phyloP scores from a whole-genome alignment of 2,329 filamentous ascomycete genomes.

The Beauveria brongniartii region DNA sequence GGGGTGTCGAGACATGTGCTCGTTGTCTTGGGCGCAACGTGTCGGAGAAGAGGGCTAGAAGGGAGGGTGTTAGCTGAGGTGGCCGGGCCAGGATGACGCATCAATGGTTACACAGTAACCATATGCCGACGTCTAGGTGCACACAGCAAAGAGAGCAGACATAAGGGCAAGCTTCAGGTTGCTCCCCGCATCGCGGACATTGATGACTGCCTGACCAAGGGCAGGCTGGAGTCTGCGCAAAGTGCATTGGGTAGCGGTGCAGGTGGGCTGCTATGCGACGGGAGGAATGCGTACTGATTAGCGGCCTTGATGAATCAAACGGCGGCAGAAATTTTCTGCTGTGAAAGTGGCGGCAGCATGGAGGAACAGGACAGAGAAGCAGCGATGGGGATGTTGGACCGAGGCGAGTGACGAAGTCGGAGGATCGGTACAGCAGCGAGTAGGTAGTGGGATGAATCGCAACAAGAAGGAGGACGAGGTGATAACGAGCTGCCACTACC shows the following conservation, averaged over 20 bases:
- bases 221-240: neutral
- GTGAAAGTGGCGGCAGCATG: slow-evolving; percentile 1
- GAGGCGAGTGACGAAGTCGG: neutral
- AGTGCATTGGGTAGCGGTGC: slow-evolving; percentile 8
- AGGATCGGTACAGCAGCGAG: neutral
- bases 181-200: neutral
- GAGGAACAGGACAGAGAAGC: neutral
- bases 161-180: neutral
- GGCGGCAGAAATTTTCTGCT: neutral
- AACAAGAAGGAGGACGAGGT: neutral
- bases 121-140: neutral
- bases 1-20: slow-evolving; percentile 52
- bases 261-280: slow-evolving; percentile 2
- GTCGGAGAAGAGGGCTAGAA: neutral
- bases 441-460: neutral
- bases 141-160: neutral
- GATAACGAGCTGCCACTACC: slow-evolving; percentile 3
- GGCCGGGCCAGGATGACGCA: neutral
- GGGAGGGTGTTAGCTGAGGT: neutral
- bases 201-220: neutral
- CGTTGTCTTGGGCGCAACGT: slow-evolving; percentile 21
- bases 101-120: neutral
- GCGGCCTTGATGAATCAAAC: slow-evolving; percentile 1
- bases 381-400: neutral
- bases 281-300: slow-evolving; percentile 4